Base-by-base conservation (phyloP, 192 early-diverging fungal genomes). In the Backusella morwellensis region DNA sequence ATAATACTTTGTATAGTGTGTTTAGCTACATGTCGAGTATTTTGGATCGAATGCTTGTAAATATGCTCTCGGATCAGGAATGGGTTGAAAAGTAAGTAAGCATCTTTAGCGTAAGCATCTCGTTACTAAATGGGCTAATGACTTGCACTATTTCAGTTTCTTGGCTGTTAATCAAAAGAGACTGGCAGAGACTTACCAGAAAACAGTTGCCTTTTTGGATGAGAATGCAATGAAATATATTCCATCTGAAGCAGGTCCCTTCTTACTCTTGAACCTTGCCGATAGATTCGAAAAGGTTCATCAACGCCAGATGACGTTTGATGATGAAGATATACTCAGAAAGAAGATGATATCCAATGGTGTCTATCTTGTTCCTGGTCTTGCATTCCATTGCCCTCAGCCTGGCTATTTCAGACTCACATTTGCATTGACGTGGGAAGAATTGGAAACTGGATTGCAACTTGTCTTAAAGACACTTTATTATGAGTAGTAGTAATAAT, bases 221-320 rank as follows among this genome's bases (percentile, higher is more conserved):
- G 36, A 76, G 36, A 83, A 84, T 63, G 72, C 78, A 0, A 83
- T 95, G 66, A 66, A 83, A 35, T 93, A 82, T 71, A 41, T 91
- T 14, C 88, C 87, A 5, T 87, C 93, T 4, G 81, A 90, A 35
- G 91, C 90, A 0, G 93, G 91, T 15, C 92, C 91, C 78, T 97
- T 93, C 79, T 52, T 96, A 8, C 91, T 91, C 86, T 74, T 94
- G 41, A 89, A 91, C 52, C 79, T 93, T 7, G 67, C 73, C 34
- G 87, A 34, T 78, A 75, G 71, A 59, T 74, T 78, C 38, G 15
- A 42, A 52, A 44, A 59, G 36, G 36, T 68, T 0, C 35, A 75
- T 17, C 73, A 26, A 12, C 40, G 26, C 19, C 59, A 35, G 36
- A 78, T 76, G 6, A 78, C 77, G 5, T 78, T 70, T 38, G 81